Base-by-base conservation (phyloP, 202 grass and related monocot species). In the Tripidium arundinaceum region DNA sequence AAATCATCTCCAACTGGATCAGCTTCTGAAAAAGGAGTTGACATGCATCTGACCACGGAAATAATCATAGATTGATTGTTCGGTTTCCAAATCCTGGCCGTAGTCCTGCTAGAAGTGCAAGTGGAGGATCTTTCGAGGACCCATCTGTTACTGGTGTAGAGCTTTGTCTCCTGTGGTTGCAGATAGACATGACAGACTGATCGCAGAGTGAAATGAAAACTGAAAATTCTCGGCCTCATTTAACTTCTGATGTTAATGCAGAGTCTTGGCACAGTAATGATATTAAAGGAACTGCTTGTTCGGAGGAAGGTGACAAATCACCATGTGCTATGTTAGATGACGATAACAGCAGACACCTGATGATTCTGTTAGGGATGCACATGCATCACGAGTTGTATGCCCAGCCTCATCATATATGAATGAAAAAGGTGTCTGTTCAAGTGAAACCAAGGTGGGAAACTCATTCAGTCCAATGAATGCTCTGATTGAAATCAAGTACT, bases 401-500 rank as follows among this genome's bases (percentile, higher is more conserved):
- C n/a, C n/a, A n/a, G n/a, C n/a, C n/a, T 92, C 83, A 15, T 81
- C 85, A 3, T 50, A 88, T 83, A 78, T 54, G 31, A 94, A 89
- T 71, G 89, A 92, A 74, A 94, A 92, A 72, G 91, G 54, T 0
- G 11, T 70, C 37, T n/a, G n/a, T n/a, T n/a, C n/a, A n/a, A 71
- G 61, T 86, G 86, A 93, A 71, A 73, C 76, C 11, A 89, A 22
- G 55, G 22, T 25, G 24, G 90, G 71, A 79, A 94, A 82, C 40
- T 89, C 87, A 26, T 98, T 91, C 79, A 92, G 57, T 37, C 93
- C 94, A 79, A 91, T 98, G 82, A 94, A 90, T 79, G 91, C 94
- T 40, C 76, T 98, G 79, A 89, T 98, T 79, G 94, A 98, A 90
- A 98, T 91, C 18, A 94, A 94, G 63, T 97, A 92, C 36, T 93